Evolutionary conservation across 1,139 yeast genomes (phyloP).

Genomic region (Debaryomyces udenii): DNA sequence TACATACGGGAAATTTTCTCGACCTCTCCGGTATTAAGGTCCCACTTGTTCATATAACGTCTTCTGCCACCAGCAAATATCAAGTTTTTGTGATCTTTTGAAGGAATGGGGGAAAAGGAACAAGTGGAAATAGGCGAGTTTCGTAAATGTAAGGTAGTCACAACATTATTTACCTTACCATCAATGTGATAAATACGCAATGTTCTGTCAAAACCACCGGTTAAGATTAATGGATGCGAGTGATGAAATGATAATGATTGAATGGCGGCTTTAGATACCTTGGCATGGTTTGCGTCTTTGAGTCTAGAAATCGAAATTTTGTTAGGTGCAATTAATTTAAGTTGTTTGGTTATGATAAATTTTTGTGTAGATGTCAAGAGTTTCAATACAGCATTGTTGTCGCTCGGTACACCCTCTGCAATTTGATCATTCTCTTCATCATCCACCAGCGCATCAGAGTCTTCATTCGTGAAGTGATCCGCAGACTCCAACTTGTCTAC

Average conservation of each 20-base stretch:
- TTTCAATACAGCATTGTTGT: constrained; percentile 58
- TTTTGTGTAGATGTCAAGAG: constrained; percentile 61
- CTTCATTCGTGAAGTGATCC: constrained; percentile 22
- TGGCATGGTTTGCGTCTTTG: constrained; percentile 80
- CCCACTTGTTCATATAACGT: constrained; percentile 91
- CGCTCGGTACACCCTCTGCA: constrained; percentile 41
- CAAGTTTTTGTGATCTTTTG: constrained; percentile 48
- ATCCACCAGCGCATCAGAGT: constrained; percentile 40
- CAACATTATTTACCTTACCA: constrained; percentile 81
- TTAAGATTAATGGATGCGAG: constrained; percentile 76
- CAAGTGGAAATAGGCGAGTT: constrained; percentile 83
- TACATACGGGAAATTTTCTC: constrained; percentile 88
- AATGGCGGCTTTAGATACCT: constrained; percentile 72
- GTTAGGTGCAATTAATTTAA: constrained; percentile 69
- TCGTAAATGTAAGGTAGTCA: constrained; percentile 77
- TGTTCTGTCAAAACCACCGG: constrained; percentile 93
- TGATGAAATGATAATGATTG: constrained; percentile 87
- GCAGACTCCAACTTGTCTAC: constrained; percentile 49
- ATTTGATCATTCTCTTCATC: constrained; percentile 20
- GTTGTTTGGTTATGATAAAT: constrained; percentile 52
- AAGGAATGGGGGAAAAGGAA: constrained; percentile 51
- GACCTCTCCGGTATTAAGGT: constrained; percentile 69
- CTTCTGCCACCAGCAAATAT: constrained; percentile 91
- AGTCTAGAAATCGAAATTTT: constrained; percentile 75
- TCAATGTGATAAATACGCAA: constrained; percentile 86